Evolutionary conservation across 345 rosid genomes (phyloP), one percentile per base, ranked within the genome.

Genomic region (Syzygium aromaticum): DNA sequence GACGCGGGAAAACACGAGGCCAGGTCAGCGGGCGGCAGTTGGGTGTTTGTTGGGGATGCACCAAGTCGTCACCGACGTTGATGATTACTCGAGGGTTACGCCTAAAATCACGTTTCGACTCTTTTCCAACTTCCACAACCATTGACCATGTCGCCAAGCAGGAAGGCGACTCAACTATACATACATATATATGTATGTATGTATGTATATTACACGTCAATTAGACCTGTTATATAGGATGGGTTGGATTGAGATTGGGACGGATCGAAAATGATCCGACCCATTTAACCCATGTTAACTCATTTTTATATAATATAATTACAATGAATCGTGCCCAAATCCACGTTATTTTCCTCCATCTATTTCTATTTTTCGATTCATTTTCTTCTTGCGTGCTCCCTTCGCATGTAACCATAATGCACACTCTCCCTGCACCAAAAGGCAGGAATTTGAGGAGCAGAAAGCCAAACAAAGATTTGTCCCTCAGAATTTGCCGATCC

Each of bases 1-100:
- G 49, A 91, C 94, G 94, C 96, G 95, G 94, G 95, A 93, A 89
- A 92, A 84, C 53, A 2, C 13, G 7, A 46, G 90, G 91, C 89
- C 89, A 57, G 77, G 92, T 91, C 93, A 91, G 80, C 53, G 85
- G 14, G 6, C 86, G 84, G 63, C 87, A 15, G 87, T 77, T 77
- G 86, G 86, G 40, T 51, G 54, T 30, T 52, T 17, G 78, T 8
- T 67, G 80, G 80, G 46, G 23, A 38, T 2, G 80, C 80, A 73
- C 80, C 21, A 2, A 33, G 38, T 9, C 80, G 1, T 9, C 80
- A 1, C 80, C 19, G 49, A 11, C 0, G 80, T 11, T 2, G 28
- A 11, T 51, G 51, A 3, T 13, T 1, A 21, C 59, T 22, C 8
- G 11, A 10, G 57, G 21, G 59, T 21, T 21, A 3, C 8, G 59